Evolutionary conservation across 192 early-diverging fungal genomes (phyloP).

Genomic region (Gamsiella multidivaricata): DNA sequence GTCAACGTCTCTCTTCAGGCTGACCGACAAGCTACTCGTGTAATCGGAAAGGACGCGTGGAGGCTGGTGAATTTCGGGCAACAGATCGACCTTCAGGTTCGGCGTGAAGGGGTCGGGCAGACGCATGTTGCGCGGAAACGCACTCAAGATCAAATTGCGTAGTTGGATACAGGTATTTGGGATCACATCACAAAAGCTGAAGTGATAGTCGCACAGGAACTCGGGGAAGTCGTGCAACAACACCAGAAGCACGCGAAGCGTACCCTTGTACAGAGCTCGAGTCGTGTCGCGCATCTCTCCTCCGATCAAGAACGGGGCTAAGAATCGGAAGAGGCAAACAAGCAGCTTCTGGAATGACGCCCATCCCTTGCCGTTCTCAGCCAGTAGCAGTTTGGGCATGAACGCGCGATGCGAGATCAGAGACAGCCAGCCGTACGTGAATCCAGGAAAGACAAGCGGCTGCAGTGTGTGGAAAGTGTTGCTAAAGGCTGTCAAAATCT

Average conservation of each 20-base stretch:
- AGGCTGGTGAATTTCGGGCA: slow-evolving; percentile 88
- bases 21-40: slow-evolving; percentile 67
- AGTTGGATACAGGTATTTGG: slow-evolving; percentile 93
- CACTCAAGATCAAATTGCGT: slow-evolving; percentile 95
- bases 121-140: slow-evolving; percentile 94
- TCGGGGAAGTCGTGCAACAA: slow-evolving; percentile 98
- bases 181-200: slow-evolving; percentile 92
- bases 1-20: slow-evolving; percentile 82
- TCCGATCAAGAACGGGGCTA: slow-evolving; percentile 84
- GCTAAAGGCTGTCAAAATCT: slow-evolving; percentile 76
- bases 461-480: slow-evolving; percentile 87
- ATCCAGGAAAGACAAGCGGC: slow-evolving; percentile 90
- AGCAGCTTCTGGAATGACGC: slow-evolving; percentile 85
- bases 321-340: slow-evolving; percentile 85
- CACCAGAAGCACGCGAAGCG: slow-evolving; percentile 90
- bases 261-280: slow-evolving; percentile 88
- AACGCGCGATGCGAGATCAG: slow-evolving; percentile 93
- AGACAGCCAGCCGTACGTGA: slow-evolving; percentile 94
- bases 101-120: slow-evolving; percentile 97
- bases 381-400: slow-evolving; percentile 85
- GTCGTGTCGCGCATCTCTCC: slow-evolving; percentile 79
- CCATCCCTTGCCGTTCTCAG: slow-evolving; percentile 90
- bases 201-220: slow-evolving; percentile 93
- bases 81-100: slow-evolving; percentile 90
- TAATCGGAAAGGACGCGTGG: slow-evolving; percentile 92